These are phyloP conservation scores for Vanderwaltozyma yarrowii DNA, from an alignment of 805 yeast genomes.

Conservation along the genomic window DNA sequence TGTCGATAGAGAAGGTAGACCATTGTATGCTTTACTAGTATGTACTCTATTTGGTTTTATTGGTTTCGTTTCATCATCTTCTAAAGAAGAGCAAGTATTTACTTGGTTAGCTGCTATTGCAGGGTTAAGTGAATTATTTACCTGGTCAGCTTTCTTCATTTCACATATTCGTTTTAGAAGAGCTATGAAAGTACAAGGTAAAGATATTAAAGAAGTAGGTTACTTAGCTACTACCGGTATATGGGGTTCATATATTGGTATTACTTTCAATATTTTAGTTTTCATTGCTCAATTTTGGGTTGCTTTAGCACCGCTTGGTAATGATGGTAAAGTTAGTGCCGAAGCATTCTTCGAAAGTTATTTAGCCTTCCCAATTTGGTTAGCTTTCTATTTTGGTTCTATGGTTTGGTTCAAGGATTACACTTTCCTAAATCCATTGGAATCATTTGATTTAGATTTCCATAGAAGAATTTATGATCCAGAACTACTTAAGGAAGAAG, in stretches of 20 bases:
- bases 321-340: constrained; percentile 28
- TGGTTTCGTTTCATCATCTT: constrained; percentile 50
- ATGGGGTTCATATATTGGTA: constrained; percentile 41
- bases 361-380: constrained; percentile 40
- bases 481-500: constrained; percentile 33
- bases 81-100: constrained; percentile 43
- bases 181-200: constrained; percentile 45
- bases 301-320: constrained; percentile 46
- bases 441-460: constrained; percentile 35
- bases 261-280: constrained; percentile 40
- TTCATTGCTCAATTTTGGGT: constrained; percentile 55
- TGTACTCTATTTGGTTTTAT: constrained; percentile 47
- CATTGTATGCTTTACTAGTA: constrained; percentile 41
- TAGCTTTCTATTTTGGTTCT: constrained; percentile 38
- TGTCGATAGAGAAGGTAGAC: constrained; percentile 50
- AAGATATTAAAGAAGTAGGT: constrained; percentile 37
- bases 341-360: constrained; percentile 42
- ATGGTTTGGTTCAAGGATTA: constrained; percentile 36
- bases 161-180: constrained; percentile 45
- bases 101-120: constrained; percentile 52
- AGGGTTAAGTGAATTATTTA: constrained; percentile 49
- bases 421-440: constrained; percentile 26
- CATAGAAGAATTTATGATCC: constrained; percentile 35
- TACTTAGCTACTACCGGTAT: constrained; percentile 39
- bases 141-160: constrained; percentile 48